These are phyloP conservation scores for Esteya vermicola DNA, from an alignment of 2,329 filamentous ascomycete genomes.

Conservation along the genomic window DNA sequence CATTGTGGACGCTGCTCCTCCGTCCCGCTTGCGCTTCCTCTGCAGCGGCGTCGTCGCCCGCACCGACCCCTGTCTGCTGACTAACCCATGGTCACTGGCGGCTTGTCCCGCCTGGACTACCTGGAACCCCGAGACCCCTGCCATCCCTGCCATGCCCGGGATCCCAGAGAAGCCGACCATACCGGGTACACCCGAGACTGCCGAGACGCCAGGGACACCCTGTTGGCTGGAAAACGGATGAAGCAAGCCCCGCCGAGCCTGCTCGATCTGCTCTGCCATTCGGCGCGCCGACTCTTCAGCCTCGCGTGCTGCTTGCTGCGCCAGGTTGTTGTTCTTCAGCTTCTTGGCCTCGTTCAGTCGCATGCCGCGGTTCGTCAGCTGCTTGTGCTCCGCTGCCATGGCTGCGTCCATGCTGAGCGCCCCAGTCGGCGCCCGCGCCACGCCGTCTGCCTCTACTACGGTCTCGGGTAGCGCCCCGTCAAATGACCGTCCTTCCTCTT, in stretches of 20 bases:
- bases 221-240: too few relatives aligned
- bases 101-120: too few relatives aligned
- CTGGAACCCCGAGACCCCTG: too few relatives aligned
- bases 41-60: not conserved
- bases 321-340: slow-evolving; percentile 48
- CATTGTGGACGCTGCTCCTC: slow-evolving; percentile 5
- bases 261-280: slow-evolving; percentile 15
- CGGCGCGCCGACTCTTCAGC: slow-evolving; percentile 26
- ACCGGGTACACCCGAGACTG: not conserved
- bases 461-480: slow-evolving; percentile 27
- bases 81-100: not conserved
- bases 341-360: slow-evolving; percentile 68
- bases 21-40: slow-evolving; percentile 21
- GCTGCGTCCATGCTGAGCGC: slow-evolving; percentile 41
- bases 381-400: slow-evolving; percentile 44
- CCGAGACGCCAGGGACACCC: too few relatives aligned
- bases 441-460: slow-evolving; percentile 32
- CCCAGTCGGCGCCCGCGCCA: slow-evolving; percentile 40
- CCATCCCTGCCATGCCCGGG: too few relatives aligned
- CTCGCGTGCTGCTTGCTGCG: slow-evolving; percentile 47
- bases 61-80: not conserved
- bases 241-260: slow-evolving; percentile 15
- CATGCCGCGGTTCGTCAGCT: slow-evolving; percentile 59
- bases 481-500: slow-evolving; percentile 50
- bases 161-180: not conserved